Conservation (phyloP, 495 filamentous ascomycete species). For the Astrocystis sublimbata region DNA sequence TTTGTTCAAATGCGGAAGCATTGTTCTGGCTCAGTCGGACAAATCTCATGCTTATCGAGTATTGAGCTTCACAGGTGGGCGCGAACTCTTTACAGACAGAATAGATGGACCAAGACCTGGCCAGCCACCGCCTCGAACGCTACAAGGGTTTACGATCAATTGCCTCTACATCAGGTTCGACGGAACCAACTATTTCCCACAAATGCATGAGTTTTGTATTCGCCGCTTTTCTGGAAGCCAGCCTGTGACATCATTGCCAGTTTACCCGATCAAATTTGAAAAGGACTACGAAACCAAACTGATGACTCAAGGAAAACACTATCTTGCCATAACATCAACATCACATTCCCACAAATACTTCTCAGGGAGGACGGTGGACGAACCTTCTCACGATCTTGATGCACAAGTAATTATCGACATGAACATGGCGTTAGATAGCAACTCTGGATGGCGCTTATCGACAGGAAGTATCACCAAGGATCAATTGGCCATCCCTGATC, state of each 20-base stretch:
- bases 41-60: slow-evolving; percentile 7
- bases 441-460: not conserved
- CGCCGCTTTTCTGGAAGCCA: not conserved
- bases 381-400: slow-evolving; percentile 11
- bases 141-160: slow-evolving; percentile 1
- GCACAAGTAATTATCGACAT: slow-evolving; percentile 7
- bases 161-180: slow-evolving; percentile 6
- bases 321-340: slow-evolving; percentile 3
- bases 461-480: not conserved
- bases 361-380: not conserved
- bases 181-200: slow-evolving; percentile 6
- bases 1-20: not conserved
- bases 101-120: not conserved
- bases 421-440: not conserved
- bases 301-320: not conserved
- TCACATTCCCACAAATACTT: not conserved
- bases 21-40: not conserved
- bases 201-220: slow-evolving; percentile 2
- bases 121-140: not conserved
- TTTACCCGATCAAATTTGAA: slow-evolving; percentile 13
- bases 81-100: not conserved
- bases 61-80: slow-evolving; percentile 12
- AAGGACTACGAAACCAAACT: not conserved
- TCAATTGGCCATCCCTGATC: not conserved
- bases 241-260: not conserved